Conservation (phyloP, 2,329 filamentous ascomycete species). For the Microcyclospora tardicrescens region DNA sequence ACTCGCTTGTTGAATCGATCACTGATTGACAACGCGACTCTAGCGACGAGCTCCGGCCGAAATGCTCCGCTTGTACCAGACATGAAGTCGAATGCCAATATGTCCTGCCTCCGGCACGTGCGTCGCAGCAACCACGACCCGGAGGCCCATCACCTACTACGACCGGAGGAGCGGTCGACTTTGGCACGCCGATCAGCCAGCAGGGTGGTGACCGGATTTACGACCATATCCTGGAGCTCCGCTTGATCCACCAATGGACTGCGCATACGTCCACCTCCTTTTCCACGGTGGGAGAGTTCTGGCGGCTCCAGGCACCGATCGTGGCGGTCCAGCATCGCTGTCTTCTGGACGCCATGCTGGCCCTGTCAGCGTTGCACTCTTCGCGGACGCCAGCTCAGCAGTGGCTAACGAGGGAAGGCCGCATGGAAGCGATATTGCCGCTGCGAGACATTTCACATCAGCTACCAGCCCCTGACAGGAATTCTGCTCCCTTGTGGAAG, state of each 20-base stretch:
- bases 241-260: conserved; percentile 18
- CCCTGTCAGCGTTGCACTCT: conserved; percentile 13
- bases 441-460: neutral
- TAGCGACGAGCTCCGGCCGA: conserved; percentile 13
- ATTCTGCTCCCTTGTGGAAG: neutral
- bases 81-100: conserved; percentile 16
- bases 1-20: neutral
- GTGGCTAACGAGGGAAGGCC: conserved; percentile 8
- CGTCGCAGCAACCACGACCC: neutral
- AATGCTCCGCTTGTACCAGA: conserved; percentile 12
- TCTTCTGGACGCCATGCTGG: conserved; percentile 15
- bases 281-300: conserved; percentile 13
- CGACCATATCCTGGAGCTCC: conserved; percentile 11
- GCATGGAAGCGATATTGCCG: conserved; percentile 5
- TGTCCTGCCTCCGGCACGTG: neutral
- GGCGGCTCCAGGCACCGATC: conserved; percentile 13
- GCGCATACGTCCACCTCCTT: conserved; percentile 12
- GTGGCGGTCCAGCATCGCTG: conserved; percentile 14
- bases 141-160: neutral
- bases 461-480: neutral
- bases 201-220: neutral
- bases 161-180: neutral
- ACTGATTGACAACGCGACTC: conserved; percentile 3
- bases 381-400: conserved; percentile 8
- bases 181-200: neutral